Evolutionary conservation across 2,329 filamentous ascomycete species (phyloP).

Genomic region (Immersiporthe knoxdaviesiana): DNA sequence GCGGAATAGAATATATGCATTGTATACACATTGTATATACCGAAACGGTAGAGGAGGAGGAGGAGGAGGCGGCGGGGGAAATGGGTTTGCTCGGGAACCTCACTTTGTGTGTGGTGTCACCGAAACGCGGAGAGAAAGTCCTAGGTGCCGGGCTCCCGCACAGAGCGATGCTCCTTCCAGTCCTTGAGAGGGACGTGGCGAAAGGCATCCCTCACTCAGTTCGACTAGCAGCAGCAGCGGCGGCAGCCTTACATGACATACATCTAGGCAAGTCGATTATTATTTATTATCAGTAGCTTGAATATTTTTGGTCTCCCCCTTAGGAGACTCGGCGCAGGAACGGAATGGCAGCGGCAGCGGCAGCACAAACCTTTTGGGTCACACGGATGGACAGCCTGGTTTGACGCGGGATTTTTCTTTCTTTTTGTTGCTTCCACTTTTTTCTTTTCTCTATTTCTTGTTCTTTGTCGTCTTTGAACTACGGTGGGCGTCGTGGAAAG

Average conservation of each 20-base stretch:
- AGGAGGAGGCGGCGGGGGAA: not conserved
- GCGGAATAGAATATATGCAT: not conserved
- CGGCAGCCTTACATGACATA: not conserved
- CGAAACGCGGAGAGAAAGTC: not conserved
- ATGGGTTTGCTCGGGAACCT: not conserved
- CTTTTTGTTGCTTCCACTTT: too few relatives aligned
- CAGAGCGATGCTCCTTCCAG: not conserved
- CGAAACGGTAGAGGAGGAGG: not conserved
- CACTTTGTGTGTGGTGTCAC: not conserved
- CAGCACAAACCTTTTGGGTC: not conserved
- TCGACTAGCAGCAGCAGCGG: not conserved
- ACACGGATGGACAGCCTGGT: not conserved
- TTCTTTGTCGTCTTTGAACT: not conserved
- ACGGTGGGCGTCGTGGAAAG: not conserved
- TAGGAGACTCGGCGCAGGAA: conserved; percentile 1
- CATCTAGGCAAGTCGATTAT: not conserved
- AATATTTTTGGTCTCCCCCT: not conserved
- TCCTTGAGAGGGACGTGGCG: not conserved
- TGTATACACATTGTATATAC: not conserved
- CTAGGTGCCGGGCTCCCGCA: not conserved
- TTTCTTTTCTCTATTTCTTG: not conserved
- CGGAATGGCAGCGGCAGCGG: not conserved
- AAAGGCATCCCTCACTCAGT: not conserved
- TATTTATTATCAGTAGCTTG: not conserved
- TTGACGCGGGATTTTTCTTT: not conserved